Base-by-base conservation (phyloP, 1,284 basidiomycete species). In the Papiliotrema nemorosa region DNA sequence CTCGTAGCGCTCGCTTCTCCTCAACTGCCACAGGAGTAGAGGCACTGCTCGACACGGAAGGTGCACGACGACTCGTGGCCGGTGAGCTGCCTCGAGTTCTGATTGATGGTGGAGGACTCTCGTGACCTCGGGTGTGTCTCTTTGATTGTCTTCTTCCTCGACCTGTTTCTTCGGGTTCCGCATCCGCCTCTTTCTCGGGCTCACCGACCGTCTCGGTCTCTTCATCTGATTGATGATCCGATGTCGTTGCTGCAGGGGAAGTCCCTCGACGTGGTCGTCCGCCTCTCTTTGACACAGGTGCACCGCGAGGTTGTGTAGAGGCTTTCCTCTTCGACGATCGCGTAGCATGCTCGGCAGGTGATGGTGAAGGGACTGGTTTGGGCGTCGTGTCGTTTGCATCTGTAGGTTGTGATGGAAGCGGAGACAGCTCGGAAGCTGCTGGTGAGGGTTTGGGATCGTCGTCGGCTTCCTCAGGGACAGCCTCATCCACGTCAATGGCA, bases 321-420 rank as follows among this genome's bases (percentile, higher is more conserved):
- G 64, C 63, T 52, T 67, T 70, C 20, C 67, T 51, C 48, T 70
- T 70, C 26, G 55, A 54, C 1, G 44, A 42, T n/a, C 64, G 55
- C 1, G 56, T 53, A 3, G 53, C 7, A 2, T 39, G 13, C 18
- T 45, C 44, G 14, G 24, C 25, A 20, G 34, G 36, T 20, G 45
- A 20, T 5, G 46, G 27, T 1, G 49, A 42, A n/a, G 46, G n/a
- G n/a, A n/a, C n/a, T n/a, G n/a, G n/a, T 44, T 3, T 50, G 54
- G 2, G 50, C n/a, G n/a, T n/a, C n/a, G n/a, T n/a, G 36, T 26
- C 36, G 36, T 46, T 20, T 10, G 12, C 13, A 25, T 44, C 43
- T 18, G 9, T 14, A 9, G 6, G 26, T 16, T 25, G 10, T 5
- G 26, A 38, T 9, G 46, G 18, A 2, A 46, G 33, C 3, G 33